Conservation (phyloP, 2,329 filamentous ascomycete genomes). For the Hypoxylon sp. region DNA sequence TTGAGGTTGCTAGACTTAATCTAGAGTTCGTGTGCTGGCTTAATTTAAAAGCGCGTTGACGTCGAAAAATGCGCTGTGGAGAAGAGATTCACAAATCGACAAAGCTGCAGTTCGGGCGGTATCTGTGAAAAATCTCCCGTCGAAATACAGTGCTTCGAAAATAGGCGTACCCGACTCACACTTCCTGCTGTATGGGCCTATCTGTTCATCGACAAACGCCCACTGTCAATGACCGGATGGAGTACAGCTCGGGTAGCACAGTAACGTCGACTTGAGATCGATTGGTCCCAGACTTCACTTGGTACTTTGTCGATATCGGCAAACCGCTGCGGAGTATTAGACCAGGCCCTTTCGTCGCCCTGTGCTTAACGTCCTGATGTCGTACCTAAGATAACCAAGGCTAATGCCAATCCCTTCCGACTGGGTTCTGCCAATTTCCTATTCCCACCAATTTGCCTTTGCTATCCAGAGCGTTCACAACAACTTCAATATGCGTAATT, state of each 20-base stretch:
- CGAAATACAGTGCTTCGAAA: slow-evolving; percentile 7
- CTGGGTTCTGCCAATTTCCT: slow-evolving; percentile 16
- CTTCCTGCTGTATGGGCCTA: slow-evolving; percentile 18
- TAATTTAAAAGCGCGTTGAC: background rate
- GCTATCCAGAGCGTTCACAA: slow-evolving; percentile 28
- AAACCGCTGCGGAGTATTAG: slow-evolving; percentile 12
- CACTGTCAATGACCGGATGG: slow-evolving; percentile 6
- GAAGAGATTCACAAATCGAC: background rate
- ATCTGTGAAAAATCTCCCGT: background rate
- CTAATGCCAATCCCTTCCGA: slow-evolving; percentile 26
- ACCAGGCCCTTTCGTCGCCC: slow-evolving; percentile 6
- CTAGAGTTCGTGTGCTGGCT: background rate
- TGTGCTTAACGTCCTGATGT: slow-evolving; percentile 9
- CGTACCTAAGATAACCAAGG: slow-evolving; percentile 19
- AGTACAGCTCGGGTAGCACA: slow-evolving; percentile 14
- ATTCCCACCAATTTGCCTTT: slow-evolving; percentile 12
- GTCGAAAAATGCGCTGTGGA: background rate
- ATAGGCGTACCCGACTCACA: slow-evolving; percentile 16
- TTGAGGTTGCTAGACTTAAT: slow-evolving; percentile 17
- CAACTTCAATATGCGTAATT: slow-evolving; percentile 11
- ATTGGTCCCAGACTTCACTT: slow-evolving; percentile 16
- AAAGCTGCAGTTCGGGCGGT: slow-evolving; percentile 2
- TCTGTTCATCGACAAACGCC: slow-evolving; percentile 20
- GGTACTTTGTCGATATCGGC: slow-evolving; percentile 18
- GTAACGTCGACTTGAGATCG: slow-evolving; percentile 1